Percentiles rank a stretch among this genome's conserved stretches.
Conservation (phyloP, 805 yeast genomes). For the Saturnispora halmiae region DNA sequence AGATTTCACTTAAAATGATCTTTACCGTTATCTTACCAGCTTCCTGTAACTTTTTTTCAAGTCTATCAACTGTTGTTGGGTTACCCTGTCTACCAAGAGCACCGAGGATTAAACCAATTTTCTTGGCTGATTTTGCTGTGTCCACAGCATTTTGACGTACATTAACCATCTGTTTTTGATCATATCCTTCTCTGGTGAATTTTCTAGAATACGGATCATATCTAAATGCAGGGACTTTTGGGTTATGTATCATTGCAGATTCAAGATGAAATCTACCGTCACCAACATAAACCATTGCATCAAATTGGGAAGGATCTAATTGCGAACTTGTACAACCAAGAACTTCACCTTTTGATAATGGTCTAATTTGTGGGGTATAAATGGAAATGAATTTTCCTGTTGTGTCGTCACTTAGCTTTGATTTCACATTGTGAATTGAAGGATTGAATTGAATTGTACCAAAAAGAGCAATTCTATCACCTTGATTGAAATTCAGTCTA, state of each 20-base stretch:
- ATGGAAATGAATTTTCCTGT: conserved; percentile 43
- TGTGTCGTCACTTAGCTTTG: conserved; percentile 39
- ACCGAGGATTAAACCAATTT: conserved; percentile 80
- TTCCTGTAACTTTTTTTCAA: conserved; percentile 45
- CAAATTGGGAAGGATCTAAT: conserved; percentile 50
- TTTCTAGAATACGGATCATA: conserved; percentile 93
- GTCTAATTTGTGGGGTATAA: conserved; percentile 84
- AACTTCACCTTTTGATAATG: conserved; percentile 91
- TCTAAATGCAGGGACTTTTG: conserved; percentile 81
- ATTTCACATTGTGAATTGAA: conserved; percentile 70
- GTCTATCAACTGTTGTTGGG: conserved; percentile 57
- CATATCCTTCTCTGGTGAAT: conserved; percentile 82
- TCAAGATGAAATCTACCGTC: conserved; percentile 96
- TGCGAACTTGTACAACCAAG: conserved; percentile 92
- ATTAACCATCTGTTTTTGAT: conserved; percentile 69
- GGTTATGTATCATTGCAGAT: conserved; percentile 95
- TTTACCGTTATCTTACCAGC: conserved; percentile 65
- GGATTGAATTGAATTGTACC: conserved; percentile 98
- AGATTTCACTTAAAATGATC: conserved; percentile 83
- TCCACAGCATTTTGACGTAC: conserved; percentile 68
- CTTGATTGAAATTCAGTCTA: conserved; percentile 53
- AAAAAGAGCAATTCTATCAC: conserved; percentile 68
- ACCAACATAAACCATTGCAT: conserved; percentile 85
- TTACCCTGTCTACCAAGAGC: conserved; percentile 95
- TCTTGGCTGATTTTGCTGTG: conserved; percentile 49